Evolutionary conservation across 441 rosid genomes (phyloP).

Genomic region (Viola pubescens): DNA sequence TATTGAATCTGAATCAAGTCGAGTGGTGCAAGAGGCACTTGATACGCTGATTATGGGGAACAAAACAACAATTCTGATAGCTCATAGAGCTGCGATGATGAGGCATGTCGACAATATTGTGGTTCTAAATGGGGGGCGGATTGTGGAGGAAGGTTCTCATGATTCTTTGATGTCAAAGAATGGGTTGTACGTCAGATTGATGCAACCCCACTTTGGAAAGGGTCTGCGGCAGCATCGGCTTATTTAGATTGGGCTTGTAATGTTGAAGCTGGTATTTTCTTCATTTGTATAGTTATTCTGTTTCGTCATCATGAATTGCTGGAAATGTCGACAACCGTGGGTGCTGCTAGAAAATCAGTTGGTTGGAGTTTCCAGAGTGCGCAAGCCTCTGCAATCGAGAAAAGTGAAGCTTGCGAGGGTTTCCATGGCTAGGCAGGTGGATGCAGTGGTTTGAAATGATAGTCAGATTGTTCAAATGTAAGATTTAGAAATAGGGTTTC

Average conservation of each 20-base stretch:
- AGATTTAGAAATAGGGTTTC: slow-evolving; percentile 36
- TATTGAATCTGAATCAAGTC: slow-evolving; percentile 90
- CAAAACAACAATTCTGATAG: slow-evolving; percentile 87
- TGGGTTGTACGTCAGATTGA: slow-evolving; percentile 84
- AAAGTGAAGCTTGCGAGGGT: slow-evolving; percentile 19
- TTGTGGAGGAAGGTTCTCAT: slow-evolving; percentile 89
- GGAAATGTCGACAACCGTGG: slow-evolving; percentile 13
- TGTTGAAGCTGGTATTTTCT: slow-evolving; percentile 18
- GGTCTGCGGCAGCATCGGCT: slow-evolving; percentile 88
- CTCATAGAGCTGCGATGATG: slow-evolving; percentile 94
- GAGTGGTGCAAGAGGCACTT: slow-evolving; percentile 95
- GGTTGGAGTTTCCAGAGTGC: slow-evolving; percentile 9
- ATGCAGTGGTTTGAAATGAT: slow-evolving; percentile 11
- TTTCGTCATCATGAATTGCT: slow-evolving; percentile 18
- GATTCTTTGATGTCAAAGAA: slow-evolving; percentile 74
- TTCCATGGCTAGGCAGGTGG: slow-evolving; percentile 7
- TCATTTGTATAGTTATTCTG: slow-evolving; percentile 25
- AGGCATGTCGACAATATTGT: slow-evolving; percentile 94
- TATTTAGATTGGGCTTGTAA: slow-evolving; percentile 33
- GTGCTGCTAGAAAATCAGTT: slow-evolving; percentile 2
- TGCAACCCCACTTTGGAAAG: slow-evolving; percentile 95
- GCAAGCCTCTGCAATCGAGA: slow-evolving; percentile 9
- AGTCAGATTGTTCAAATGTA: slow-evolving; percentile 27
- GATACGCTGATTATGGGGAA: slow-evolving; percentile 95
- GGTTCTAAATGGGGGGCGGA: slow-evolving; percentile 88